These are phyloP conservation scores for Avena insularis DNA, from an alignment of 176 grass and related monocot genomes.

Conservation along the genomic window DNA sequence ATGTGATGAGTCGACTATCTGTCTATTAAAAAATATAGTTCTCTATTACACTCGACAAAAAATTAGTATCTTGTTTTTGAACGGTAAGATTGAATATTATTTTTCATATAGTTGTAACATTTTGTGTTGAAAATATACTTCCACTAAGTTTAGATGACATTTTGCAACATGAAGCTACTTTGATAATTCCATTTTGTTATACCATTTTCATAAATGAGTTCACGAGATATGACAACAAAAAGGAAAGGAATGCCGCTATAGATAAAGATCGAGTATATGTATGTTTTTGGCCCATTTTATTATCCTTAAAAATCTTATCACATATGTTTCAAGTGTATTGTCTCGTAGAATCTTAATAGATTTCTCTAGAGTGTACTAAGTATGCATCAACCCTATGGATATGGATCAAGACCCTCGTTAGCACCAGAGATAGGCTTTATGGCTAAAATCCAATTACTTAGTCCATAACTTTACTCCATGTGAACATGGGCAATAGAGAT, in stretches of 20 bases:
- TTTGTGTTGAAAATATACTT: not conserved
- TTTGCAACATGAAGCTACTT: not conserved
- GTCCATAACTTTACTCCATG: too few relatives aligned
- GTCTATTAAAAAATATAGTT: not conserved
- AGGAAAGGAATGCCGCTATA: not conserved
- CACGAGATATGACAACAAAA: not conserved
- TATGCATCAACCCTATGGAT: not conserved
- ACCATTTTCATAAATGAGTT: not conserved
- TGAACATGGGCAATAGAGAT: too few relatives aligned
- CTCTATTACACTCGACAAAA: not conserved
- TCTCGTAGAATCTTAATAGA: not conserved
- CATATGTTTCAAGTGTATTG: not conserved
- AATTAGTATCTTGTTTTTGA: not conserved
- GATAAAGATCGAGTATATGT: not conserved
- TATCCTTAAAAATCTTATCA: not conserved
- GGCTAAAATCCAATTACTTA: too few relatives aligned
- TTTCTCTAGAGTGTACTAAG: not conserved
- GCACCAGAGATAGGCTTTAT: not conserved
- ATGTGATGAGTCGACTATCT: not conserved
- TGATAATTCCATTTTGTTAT: not conserved
- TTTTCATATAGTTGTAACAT: not conserved
- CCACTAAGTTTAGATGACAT: not conserved
- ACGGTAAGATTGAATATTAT: not conserved
- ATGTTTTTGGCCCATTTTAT: not conserved
- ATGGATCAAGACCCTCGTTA: not conserved